Evolutionary conservation across 441 rosid genomes (phyloP), one percentile per base, ranked within the genome.

Genomic region (Dalechampia spathulata): DNA sequence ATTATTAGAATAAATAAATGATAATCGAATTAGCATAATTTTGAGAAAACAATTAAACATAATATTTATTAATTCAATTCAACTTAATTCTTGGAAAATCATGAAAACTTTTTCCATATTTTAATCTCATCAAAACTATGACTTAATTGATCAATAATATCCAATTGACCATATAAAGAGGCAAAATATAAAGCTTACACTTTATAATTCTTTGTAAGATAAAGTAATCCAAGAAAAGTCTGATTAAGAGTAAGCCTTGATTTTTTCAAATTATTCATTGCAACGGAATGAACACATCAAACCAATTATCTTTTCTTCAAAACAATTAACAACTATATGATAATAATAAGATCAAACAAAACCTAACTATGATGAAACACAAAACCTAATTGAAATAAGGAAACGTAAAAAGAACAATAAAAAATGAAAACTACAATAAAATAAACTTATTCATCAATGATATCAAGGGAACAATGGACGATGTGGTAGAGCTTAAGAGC

Each of bases 391-490:
- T 36, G 39, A 30, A 30, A 36, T 13, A 36, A n/a, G n/a, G n/a
- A n/a, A 11, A 40, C 16, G 5, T n/a, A 15, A 41, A 16, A 16
- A 5, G 11, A 39, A 14, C 6, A 39, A 14, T 4, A 39, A 1
- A 17, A 27, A 28, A 44, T 32, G 22, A n/a, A 38, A 45, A 8
- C 4, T 30, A 30, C 34, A 5, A 21, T 21, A 5, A n/a, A n/a
- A 34, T 3, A 1, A 83, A 95, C 97, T 76, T 95, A 81, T 67
- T 89, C 95, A 45, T 86, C 96, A 34, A 87, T 78, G 43, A 91
- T 93, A 39, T 90, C 97, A 26, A 89, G 93, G 55, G 95, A 89
- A 66, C 97, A 85, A 72, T 87, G 98, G 47, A 85, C 96, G 50
- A 85, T 73, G 79, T 87, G 92, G 68, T 90, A 96, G 66, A 85